Conservation (phyloP, 148 eudicot genomes). For the Vaccinium vitisidaea region DNA sequence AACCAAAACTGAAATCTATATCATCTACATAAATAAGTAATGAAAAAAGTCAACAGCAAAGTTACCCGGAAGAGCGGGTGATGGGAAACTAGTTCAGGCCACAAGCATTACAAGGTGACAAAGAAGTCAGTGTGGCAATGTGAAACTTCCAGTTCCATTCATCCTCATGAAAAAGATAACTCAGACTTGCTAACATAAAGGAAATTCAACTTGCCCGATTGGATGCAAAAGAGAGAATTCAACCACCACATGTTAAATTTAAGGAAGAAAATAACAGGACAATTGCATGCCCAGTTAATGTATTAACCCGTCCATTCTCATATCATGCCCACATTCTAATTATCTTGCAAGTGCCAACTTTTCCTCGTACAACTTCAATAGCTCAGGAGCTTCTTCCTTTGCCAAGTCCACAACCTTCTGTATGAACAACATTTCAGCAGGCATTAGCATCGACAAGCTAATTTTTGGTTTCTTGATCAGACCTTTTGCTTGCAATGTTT, state of each 20-base stretch:
- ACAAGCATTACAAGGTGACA: no score
- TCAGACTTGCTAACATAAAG: not conserved
- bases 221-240: not conserved
- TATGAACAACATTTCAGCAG: not conserved
- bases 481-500: slow-evolving; percentile 14
- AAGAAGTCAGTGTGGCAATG: not conserved
- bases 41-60: not conserved
- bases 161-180: not conserved
- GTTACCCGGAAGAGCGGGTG: not conserved
- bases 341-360: slow-evolving; percentile 1
- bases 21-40: not conserved
- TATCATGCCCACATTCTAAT: not conserved
- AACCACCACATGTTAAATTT: not conserved
- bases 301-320: not conserved
- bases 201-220: not conserved
- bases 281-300: not conserved
- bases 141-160: not conserved
- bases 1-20: not conserved
- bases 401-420: not conserved
- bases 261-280: not conserved
- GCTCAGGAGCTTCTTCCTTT: slow-evolving; percentile 18
- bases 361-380: slow-evolving; percentile 15
- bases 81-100: no score
- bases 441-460: no score
- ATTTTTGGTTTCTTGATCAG: not conserved